Percentiles rank a stretch among this genome's conserved stretches.
These are phyloP conservation scores for Fusarium abutilonis DNA, from an alignment of 2,329 filamentous ascomycete genomes.

Conservation along the genomic window DNA sequence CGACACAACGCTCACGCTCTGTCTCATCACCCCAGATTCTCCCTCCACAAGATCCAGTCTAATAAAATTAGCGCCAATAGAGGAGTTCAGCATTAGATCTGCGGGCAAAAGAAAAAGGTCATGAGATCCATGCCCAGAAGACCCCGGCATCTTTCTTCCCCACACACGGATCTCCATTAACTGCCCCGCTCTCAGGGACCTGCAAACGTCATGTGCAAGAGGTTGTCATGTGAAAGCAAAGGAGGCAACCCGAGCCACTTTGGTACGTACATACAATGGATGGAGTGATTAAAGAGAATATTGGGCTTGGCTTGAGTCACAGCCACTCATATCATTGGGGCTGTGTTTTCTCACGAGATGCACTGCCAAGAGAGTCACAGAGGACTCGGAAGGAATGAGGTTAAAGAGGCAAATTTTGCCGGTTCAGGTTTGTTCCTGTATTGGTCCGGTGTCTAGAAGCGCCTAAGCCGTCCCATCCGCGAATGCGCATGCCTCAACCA, in stretches of 20 bases:
- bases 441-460: slow-evolving; percentile 34
- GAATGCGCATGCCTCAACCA: slow-evolving; percentile 21
- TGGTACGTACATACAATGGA: slow-evolving; percentile 20
- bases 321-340: slow-evolving; percentile 4
- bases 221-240: slow-evolving; percentile 40
- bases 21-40: slow-evolving; percentile 22
- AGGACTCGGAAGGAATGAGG: slow-evolving; percentile 6
- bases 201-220: slow-evolving; percentile 37
- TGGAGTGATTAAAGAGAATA: not conserved
- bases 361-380: slow-evolving; percentile 13
- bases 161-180: slow-evolving; percentile 20
- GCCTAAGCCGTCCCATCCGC: slow-evolving; percentile 27
- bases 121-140: slow-evolving; percentile 21
- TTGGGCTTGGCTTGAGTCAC: slow-evolving; percentile 10
- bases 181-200: slow-evolving; percentile 31
- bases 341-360: slow-evolving; percentile 23
- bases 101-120: slow-evolving; percentile 4
- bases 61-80: slow-evolving; percentile 11
- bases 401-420: slow-evolving; percentile 31
- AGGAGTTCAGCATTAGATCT: not conserved
- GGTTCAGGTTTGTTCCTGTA: slow-evolving; percentile 33
- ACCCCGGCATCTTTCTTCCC: slow-evolving; percentile 22
- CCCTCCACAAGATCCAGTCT: slow-evolving; percentile 15
- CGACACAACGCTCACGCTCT: not conserved
- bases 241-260: slow-evolving; percentile 33